Evolutionary conservation across 306 rosid genomes (phyloP).

Genomic region (Fragaria ananassa): DNA sequence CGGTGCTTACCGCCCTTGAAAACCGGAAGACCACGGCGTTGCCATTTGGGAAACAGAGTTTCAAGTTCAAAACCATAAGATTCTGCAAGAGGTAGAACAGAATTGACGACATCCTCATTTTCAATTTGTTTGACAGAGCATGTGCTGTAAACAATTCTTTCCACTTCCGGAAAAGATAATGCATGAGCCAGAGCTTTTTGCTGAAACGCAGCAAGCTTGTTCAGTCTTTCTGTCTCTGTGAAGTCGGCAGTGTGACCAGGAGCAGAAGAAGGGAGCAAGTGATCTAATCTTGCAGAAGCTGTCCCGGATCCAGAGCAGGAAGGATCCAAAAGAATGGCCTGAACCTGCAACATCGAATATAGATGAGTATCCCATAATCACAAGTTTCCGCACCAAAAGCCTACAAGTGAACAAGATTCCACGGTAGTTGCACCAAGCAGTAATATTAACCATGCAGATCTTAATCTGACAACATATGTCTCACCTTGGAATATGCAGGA

Average conservation of each 20-base stretch:
- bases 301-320: slow-evolving; percentile 95
- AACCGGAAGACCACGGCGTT: slow-evolving; percentile 59
- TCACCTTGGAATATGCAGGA: slow-evolving; percentile 68
- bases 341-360: slow-evolving; percentile 42
- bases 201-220: slow-evolving; percentile 86
- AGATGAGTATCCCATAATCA: not conserved
- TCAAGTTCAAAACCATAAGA: slow-evolving; percentile 56
- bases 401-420: not conserved
- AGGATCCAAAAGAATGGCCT: slow-evolving; percentile 88
- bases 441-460: not conserved
- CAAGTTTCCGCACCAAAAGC: not conserved
- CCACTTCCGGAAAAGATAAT: slow-evolving; percentile 65
- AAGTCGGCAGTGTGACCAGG: slow-evolving; percentile 32
- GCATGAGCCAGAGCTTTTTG: slow-evolving; percentile 81
- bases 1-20: slow-evolving; percentile 57
- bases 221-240: slow-evolving; percentile 55
- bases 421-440: not conserved
- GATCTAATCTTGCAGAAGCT: slow-evolving; percentile 71
- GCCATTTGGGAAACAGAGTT: slow-evolving; percentile 61
- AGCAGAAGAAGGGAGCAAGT: slow-evolving; percentile 78
- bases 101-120: slow-evolving; percentile 72
- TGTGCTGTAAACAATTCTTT: slow-evolving; percentile 80
- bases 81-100: slow-evolving; percentile 62
- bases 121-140: slow-evolving; percentile 76
- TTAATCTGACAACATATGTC: slow-evolving; percentile 20